Evolutionary conservation across 306 rosid genomes (phyloP), one percentile per base, ranked within the genome.

Genomic region (Pterocarpus santalinus): DNA sequence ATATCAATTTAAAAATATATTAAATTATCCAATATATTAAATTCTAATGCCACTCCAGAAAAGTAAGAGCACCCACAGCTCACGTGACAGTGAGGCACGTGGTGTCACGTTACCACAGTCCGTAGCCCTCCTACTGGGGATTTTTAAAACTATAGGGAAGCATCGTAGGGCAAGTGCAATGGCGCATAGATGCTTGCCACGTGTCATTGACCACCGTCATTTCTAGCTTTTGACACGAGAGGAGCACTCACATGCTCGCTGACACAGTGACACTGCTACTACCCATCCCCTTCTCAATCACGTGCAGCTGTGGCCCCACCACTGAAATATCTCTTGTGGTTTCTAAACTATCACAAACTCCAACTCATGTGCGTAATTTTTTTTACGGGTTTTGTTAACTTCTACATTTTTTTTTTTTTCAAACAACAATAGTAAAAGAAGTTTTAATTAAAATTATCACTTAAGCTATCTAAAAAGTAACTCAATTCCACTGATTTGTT

Each of bases 141-240:
- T 30, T 61, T 33, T 35, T 81, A 38, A 33, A 80, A 53, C 72
- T 15, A 83, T 10, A 63, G 58, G 73, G 10, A 58, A 82, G 80
- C 84, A 81, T 76, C 78, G 43, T 53, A 71, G 64, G 63, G 85
- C 84, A 75, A 61, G 53, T 51, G 28, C 30, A 60, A 66, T 53
- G 47, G 73, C 30, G 75, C 11, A 71, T 73, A 57, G 78, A 75
- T 81, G 66, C 7, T 47, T 15, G 91, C 68, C 95, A 84, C 92
- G 92, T 90, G 82, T 64, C 80, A 81, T 85, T 90, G 90, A 89
- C 87, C 90, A 91, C 95, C 94, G 94, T 70, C 90, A 2, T 83
- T 78, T 85, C 51, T 62, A 90, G 87, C 87, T 88, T 80, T 85
- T 73, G 84, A 83, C 93, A 87, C 87, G 86, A 85, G 91, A 81